These are phyloP conservation scores for Barbarea vulgaris DNA, from an alignment of 345 rosid species.

Conservation along the genomic window DNA sequence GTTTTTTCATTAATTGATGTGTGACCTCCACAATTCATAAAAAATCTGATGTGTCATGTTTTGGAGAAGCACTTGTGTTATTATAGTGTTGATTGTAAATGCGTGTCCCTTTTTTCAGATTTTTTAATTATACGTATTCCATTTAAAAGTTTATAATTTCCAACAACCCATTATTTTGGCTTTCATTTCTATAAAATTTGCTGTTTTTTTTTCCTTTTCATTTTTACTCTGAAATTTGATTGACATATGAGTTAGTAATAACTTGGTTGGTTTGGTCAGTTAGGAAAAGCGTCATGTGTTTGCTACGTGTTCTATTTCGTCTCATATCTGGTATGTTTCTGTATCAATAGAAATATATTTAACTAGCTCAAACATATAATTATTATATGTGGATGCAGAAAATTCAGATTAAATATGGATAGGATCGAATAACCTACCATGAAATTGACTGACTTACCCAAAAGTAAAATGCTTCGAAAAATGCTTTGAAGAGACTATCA, in stretches of 20 bases:
- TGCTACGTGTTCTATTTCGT: background rate
- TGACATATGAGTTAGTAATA: background rate
- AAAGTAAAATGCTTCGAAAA: background rate
- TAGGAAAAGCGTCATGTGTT: background rate
- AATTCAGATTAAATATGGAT: background rate
- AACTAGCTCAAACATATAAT: background rate
- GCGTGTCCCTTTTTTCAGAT: background rate
- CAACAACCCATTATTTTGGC: constrained; percentile 3
- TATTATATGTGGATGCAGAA: background rate
- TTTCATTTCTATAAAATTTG: background rate
- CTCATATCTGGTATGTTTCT: background rate
- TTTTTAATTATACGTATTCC: background rate
- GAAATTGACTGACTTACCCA: background rate
- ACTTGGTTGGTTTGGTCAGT: background rate
- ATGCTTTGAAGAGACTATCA: background rate
- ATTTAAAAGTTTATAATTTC: background rate
- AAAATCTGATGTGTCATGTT: no score
- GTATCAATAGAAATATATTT: background rate
- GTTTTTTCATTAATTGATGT: no score
- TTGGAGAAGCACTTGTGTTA: no score
- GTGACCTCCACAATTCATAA: no score
- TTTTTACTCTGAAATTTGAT: background rate
- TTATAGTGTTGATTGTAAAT: no score
- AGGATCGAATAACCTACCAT: background rate
- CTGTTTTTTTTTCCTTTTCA: background rate